Percentiles rank a stretch among this genome's conserved stretches.
Evolutionary conservation across 495 filamentous ascomycete species (phyloP).

Genomic region (Xylaria sp.): DNA sequence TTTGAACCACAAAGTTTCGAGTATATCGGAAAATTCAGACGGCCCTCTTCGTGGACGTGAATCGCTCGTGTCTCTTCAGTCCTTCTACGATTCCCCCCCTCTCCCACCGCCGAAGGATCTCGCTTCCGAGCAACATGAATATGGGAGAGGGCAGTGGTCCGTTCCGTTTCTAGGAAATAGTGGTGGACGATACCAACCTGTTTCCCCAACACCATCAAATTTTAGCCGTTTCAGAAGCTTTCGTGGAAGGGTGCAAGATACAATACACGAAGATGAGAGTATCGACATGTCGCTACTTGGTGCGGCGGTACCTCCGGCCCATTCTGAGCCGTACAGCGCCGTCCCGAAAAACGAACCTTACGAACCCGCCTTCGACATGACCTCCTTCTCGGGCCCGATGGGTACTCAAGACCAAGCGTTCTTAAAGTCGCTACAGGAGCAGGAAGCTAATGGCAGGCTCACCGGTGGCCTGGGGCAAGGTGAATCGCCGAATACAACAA

Average conservation of each 20-base stretch:
- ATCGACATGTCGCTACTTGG: conserved; percentile 49
- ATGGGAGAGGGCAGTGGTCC: conserved; percentile 29
- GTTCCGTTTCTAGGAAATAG: conserved; percentile 33
- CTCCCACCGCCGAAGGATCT: conserved; percentile 20
- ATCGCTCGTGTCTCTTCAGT: conserved; percentile 52
- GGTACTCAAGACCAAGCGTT: conserved; percentile 48
- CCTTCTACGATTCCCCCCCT: conserved; percentile 35
- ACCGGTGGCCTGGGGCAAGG: conserved; percentile 58
- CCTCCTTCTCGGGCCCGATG: conserved; percentile 46
- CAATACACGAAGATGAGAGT: conserved; percentile 55
- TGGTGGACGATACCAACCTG: conserved; percentile 45
- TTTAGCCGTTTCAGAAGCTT: conserved; percentile 37
- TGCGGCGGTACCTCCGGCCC: conserved; percentile 44
- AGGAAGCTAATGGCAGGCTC: conserved; percentile 54
- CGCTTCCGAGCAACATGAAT: conserved; percentile 19
- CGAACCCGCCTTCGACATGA: conserved; percentile 47
- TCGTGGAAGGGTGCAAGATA: conserved; percentile 40
- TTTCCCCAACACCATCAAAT: conserved; percentile 34
- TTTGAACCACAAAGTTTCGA: conserved; percentile 52
- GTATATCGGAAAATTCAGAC: conserved; percentile 45
- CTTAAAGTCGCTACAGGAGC: conserved; percentile 46
- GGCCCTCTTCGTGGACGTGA: conserved; percentile 45
- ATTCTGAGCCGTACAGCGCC: conserved; percentile 28
- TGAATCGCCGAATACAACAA: conserved; percentile 45
- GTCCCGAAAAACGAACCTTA: conserved; percentile 29